Base-by-base conservation (phyloP, 2,329 filamentous ascomycete genomes). In the Biscogniauxia sp. region DNA sequence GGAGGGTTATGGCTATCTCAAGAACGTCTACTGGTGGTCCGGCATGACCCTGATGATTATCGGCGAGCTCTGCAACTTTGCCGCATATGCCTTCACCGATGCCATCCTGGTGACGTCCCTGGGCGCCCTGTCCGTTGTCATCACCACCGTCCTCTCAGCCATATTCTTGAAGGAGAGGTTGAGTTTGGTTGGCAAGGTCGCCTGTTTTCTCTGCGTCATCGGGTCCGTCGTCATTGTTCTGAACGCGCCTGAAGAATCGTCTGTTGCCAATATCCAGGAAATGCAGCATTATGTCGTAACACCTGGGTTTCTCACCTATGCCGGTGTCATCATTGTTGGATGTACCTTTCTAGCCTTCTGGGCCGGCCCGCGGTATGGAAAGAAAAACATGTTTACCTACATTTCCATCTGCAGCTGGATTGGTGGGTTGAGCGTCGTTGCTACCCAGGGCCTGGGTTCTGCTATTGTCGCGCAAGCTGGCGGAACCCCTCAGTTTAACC, bases 41-140 rank as follows among this genome's bases (percentile, higher is more conserved):
- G 95, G 95, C 69, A 98, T 99, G 95, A 93, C 81, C 0, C 83
- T 98, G 61, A 98, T 99, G 95, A 97, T 98, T 69, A 70, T 98
- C 51, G 95, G 95, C 68, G 95, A 99, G 77, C 86, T 97, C 59
- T 96, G 92, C 85, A 99, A 99, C 78, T 96, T 98, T 74, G 92
- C 94, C 73, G 95, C 95, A 57, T 98, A 98, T 73, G 92, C 93
- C 59, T 98, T 98, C 70, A 95, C 95, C 64, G 95, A 98, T 75
- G 94, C 94, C 62, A 97, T 98, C 69, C 80, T 98, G 65, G 94
- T 98, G 58, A 97, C 94, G 0, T 93, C 94, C 4, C 81, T 98
- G 57, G 94, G 94, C 64, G 94, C 94, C 3, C 80, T 98, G 55
- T 92, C 92, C 1, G 95, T 98, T 62, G 95, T 99, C 57, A 88